A percentile compares a stretch with the other conserved stretches of the same genome.
Evolutionary conservation across 176 grass and related monocot species (phyloP).

Genomic region (Bonia amplexicaulis): DNA sequence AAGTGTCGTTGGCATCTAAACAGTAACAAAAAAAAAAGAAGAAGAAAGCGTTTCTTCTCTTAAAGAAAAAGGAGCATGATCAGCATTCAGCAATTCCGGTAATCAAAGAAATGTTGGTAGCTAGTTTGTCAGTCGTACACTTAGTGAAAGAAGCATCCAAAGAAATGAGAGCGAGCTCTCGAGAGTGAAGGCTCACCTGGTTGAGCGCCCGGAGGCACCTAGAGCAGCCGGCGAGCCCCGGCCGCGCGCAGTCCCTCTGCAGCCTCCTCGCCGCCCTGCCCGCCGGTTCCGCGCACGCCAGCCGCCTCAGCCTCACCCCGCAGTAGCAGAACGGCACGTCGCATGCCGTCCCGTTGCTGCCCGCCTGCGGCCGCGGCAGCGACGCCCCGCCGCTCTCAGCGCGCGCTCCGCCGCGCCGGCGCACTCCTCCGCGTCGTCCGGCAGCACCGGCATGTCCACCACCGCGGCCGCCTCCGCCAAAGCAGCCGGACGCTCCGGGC

Average conservation of each 20-base stretch:
- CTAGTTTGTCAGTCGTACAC: background rate
- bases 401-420: conserved; percentile 55
- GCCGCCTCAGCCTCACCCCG: conserved; percentile 56
- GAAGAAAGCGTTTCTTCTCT: background rate
- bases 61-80: background rate
- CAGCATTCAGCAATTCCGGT: background rate
- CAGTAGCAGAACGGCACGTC: conserved; percentile 73
- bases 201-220: conserved; percentile 68
- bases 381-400: conserved; percentile 36
- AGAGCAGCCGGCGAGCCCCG: conserved; percentile 57
- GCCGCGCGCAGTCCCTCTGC: conserved; percentile 46
- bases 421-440: conserved; percentile 72
- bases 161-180: background rate
- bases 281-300: conserved; percentile 43
- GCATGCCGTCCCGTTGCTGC: conserved; percentile 46
- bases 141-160: background rate
- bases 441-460: conserved; percentile 55
- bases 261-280: conserved; percentile 40
- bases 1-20: background rate
- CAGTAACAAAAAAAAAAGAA: background rate
- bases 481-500: background rate
- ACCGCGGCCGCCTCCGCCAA: conserved; percentile 4
- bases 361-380: conserved; percentile 28
- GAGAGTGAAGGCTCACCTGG: conserved; percentile 30
- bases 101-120: background rate